These are phyloP conservation scores for Suillus luteus DNA, from an alignment of 768 basidiomycete species.

Conservation along the genomic window DNA sequence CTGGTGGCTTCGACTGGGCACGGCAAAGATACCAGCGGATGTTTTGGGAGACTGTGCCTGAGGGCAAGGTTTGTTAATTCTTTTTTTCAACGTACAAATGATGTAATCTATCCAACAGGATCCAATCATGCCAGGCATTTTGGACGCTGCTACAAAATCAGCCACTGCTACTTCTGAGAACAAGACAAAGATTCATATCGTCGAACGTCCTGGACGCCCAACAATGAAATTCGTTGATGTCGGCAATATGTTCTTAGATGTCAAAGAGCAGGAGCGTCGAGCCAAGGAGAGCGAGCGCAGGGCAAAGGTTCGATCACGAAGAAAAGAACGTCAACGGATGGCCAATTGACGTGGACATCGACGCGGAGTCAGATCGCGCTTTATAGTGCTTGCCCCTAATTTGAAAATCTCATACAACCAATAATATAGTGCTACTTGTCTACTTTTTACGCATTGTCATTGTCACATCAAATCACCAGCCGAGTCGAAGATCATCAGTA, in stretches of 20 bases:
- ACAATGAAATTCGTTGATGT: constrained; percentile 72
- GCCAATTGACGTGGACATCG: not conserved
- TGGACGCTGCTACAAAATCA: constrained; percentile 49
- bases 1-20: constrained; percentile 50
- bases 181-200: constrained; percentile 41
- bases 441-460: not conserved
- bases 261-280: constrained; percentile 52
- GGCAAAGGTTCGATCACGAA: constrained; percentile 35
- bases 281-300: constrained; percentile 53
- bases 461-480: not conserved
- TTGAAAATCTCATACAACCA: not conserved
- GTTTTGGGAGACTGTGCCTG: constrained; percentile 80
- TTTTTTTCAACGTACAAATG: not conserved
- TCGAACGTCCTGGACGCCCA: constrained; percentile 47
- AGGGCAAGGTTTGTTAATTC: constrained; percentile 56
- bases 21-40: constrained; percentile 67
- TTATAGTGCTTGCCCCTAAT: not conserved
- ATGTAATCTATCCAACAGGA: constrained; percentile 44
- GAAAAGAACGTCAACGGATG: constrained; percentile 15
- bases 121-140: constrained; percentile 57
- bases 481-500: not conserved
- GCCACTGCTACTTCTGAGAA: constrained; percentile 40
- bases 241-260: constrained; percentile 67
- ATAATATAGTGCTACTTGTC: not conserved
- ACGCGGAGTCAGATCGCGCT: not conserved